Evolutionary conservation across 768 basidiomycete species (phyloP), one percentile per base, ranked within the genome.

Genomic region (Pulveroboletus sp.): DNA sequence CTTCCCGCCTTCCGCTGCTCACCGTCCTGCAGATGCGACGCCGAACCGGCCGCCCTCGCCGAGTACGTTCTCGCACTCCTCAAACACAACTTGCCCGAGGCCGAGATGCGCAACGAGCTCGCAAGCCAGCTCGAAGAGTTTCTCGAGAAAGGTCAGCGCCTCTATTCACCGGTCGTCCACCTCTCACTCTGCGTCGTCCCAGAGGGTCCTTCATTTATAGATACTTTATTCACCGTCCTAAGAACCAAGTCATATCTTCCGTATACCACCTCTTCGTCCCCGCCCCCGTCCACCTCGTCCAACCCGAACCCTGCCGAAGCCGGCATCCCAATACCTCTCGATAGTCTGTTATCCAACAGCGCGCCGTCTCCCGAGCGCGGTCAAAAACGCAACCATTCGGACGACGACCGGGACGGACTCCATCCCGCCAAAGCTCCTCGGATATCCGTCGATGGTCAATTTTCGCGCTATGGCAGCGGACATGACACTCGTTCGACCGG

Each of bases 61-160:
- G 93, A 97, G 65, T 98, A 97, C 67, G 86, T 97, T 58, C 81
- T 96, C 42, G 95, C 95, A 14, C 75, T 98, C 45, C 73, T 98
- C 50, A 92, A 93, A 67, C 91, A 94, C 66, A 90, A 91, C 69
- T 86, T 85, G 1, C 77, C 87, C 5, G 88, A 93, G 63, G 67
- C 70, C 20, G 89, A 94, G 55, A 85, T 97, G 78, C 78, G 87
- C 56, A 81, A 82, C 57, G 89, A 92, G 63, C 73, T 96, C 47
- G 65, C 74, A 2, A 61, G 77, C 0, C 91, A 96, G 63, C 75
- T 97, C 46, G 86, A 86, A 46, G 94, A 96, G 68, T 98, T 98
- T 67, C 77, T 98, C 22, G 93, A 95, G 72, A 86, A 88, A 71
- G 87, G 93, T 89, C 51, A 51, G 76, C 63, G 17, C 17, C 26